These are phyloP conservation scores for Trichosanthes truncata DNA, from an alignment of 306 rosid genomes.

Conservation along the genomic window DNA sequence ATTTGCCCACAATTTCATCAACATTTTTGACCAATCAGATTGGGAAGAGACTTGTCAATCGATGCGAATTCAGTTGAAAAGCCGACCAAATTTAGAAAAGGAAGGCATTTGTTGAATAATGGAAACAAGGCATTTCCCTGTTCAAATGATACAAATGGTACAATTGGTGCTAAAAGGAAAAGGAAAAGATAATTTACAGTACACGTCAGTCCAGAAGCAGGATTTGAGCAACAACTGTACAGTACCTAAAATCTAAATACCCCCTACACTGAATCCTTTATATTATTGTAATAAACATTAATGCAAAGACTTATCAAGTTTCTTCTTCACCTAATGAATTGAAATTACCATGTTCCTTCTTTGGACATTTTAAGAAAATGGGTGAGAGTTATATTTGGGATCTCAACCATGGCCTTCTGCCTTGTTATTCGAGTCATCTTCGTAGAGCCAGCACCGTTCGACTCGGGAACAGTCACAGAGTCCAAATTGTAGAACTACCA, in stretches of 20 bases:
- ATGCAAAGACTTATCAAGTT: not conserved
- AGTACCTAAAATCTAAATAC: not conserved
- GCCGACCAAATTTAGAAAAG: not conserved
- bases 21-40: not conserved
- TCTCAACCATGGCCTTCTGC: conserved; percentile 40
- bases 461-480: conserved; percentile 42
- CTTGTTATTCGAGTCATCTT: conserved; percentile 63
- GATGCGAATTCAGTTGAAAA: not conserved
- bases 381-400: conserved; percentile 52
- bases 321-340: not conserved
- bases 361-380: conserved; percentile 76
- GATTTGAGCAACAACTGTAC: not conserved
- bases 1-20: not conserved
- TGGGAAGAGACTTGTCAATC: not conserved
- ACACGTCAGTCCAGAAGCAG: not conserved
- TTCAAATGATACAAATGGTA: not conserved
- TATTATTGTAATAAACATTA: not conserved
- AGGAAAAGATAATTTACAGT: not conserved
- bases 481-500: conserved; percentile 74
- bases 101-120: not conserved
- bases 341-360: conserved; percentile 71
- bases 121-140: not conserved
- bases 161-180: not conserved
- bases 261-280: not conserved
- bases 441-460: conserved; percentile 16